phyloP scores from a whole-genome alignment of 768 basidiomycete species.

The Leccinum pellstonianum region DNA sequence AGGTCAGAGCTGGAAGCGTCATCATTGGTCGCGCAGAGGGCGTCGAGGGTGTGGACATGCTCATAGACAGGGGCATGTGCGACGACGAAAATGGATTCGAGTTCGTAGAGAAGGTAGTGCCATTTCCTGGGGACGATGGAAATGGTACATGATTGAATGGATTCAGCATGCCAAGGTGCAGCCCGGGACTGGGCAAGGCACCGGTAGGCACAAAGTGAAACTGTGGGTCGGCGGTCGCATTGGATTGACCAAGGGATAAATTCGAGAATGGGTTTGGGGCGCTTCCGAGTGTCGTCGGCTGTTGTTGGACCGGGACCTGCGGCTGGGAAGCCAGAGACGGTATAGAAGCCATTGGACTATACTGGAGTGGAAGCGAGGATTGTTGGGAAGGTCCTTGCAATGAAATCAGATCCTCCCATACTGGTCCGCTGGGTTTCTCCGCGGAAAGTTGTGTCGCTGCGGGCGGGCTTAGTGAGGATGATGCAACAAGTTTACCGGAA shows the following conservation, averaged over 20 bases:
- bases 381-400: slow-evolving; percentile 40
- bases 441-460: slow-evolving; percentile 12
- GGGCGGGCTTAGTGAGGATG: slow-evolving; percentile 7
- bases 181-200: slow-evolving; percentile 14
- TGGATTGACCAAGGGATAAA: slow-evolving; percentile 10
- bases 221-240: background rate
- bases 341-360: slow-evolving; percentile 6
- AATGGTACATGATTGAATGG: slow-evolving; percentile 18
- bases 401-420: slow-evolving; percentile 61
- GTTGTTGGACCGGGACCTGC: slow-evolving; percentile 15
- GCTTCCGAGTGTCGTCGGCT: background rate
- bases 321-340: slow-evolving; percentile 15
- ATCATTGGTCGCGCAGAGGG: slow-evolving; percentile 12
- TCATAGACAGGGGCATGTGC: slow-evolving; percentile 1
- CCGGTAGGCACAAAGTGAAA: slow-evolving; percentile 9
- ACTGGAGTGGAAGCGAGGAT: slow-evolving; percentile 50
- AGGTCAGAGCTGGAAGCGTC: slow-evolving; percentile 3
- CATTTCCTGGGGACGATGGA: background rate
- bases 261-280: slow-evolving; percentile 24
- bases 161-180: slow-evolving; percentile 13
- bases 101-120: slow-evolving; percentile 1
- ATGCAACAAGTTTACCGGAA: slow-evolving; percentile 16
- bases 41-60: slow-evolving; percentile 10
- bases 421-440: slow-evolving; percentile 31
- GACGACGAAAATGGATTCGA: slow-evolving; percentile 20